Conservation (phyloP, 1,284 basidiomycete genomes). For the Ustilago hordei region DNA sequence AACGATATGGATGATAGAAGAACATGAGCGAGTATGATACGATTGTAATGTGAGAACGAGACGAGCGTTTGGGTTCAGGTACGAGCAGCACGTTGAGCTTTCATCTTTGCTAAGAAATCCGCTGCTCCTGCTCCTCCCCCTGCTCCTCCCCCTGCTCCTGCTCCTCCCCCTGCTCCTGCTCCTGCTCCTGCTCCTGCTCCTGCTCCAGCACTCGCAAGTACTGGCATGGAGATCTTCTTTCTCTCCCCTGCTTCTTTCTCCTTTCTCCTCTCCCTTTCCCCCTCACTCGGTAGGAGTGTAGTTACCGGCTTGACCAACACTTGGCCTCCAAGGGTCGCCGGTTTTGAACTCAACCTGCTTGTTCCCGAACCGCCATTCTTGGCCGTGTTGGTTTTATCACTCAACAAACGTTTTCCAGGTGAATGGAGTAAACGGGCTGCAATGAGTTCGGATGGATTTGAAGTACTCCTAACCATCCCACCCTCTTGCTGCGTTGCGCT, state of each 20-base stretch:
- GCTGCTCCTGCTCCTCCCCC: constrained; percentile 23
- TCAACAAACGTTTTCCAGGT: constrained; percentile 9
- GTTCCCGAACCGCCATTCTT: constrained; percentile 4
- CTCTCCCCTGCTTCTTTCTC: constrained; percentile 3
- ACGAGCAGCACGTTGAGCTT: constrained; percentile 36
- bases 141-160: not conserved
- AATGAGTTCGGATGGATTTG: constrained; percentile 44
- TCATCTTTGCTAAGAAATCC: constrained; percentile 43
- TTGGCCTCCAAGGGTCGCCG: not conserved
- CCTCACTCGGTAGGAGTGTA: not conserved
- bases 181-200: not conserved
- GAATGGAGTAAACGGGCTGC: constrained; percentile 15
- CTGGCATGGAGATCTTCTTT: not conserved
- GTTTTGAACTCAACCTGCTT: constrained; percentile 15
- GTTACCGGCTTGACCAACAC: not conserved
- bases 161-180: constrained; percentile 7
- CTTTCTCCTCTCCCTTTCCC: not conserved
- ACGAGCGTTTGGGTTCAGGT: not conserved
- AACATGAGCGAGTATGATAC: not conserved
- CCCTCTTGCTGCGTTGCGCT: not conserved
- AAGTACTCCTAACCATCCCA: constrained; percentile 33
- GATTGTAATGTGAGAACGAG: not conserved
- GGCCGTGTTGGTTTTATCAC: constrained; percentile 26
- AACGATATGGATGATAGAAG: not conserved
- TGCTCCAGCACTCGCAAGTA: no score